Evolutionary conservation across 2,329 filamentous ascomycete species (phyloP), one percentile per base, ranked within the genome.

Genomic region (Talaromyces pinophilus): DNA sequence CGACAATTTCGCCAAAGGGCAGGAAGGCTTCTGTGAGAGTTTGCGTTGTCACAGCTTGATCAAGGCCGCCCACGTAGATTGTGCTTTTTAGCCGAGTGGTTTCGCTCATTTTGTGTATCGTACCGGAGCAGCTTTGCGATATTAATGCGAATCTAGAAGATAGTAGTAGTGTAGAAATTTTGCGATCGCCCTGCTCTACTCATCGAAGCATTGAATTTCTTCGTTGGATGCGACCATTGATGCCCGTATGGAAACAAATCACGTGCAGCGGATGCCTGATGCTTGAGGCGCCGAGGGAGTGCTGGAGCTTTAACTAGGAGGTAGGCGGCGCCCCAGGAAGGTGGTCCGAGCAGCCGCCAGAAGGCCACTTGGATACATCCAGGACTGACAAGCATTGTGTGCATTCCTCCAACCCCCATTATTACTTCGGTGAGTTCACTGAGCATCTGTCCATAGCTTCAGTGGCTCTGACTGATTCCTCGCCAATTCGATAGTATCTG

Each of bases 1-100:
- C 93, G 71, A 91, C 88, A 69, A 99, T 94, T 78, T 97, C 94
- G 75, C 96, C 95, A 78, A 99, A 99, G 0, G 96, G 95, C 66
- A 99, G 87, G 81, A 99, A 99, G 64, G 93, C 93, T 74, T 96
- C 92, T 73, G 93, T 90, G 57, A 99, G 84, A 68, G 90, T 91
- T 68, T 87, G 86, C 44, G 84, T 83, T 13, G 90, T 94, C 67
- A 96, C 93, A 62, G 88, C 85, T 69, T 90, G 87, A 71, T 95
- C 89, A 61, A 99, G 87, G 38, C 94, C 94, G 69, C 93, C 93
- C 62, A 99, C 92, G 76, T 96, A 96, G 69, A 99, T 86, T 11
- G 95, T 99, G 55, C 92, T 88, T 80, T 97, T 97, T 80, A 94
- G 89, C 69, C 94, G 89, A 61, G 91, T 74, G 63, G 89, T 83